These are phyloP conservation scores for Fusarium sp. DNA, from an alignment of 2,329 filamentous ascomycete genomes.

Conservation along the genomic window DNA sequence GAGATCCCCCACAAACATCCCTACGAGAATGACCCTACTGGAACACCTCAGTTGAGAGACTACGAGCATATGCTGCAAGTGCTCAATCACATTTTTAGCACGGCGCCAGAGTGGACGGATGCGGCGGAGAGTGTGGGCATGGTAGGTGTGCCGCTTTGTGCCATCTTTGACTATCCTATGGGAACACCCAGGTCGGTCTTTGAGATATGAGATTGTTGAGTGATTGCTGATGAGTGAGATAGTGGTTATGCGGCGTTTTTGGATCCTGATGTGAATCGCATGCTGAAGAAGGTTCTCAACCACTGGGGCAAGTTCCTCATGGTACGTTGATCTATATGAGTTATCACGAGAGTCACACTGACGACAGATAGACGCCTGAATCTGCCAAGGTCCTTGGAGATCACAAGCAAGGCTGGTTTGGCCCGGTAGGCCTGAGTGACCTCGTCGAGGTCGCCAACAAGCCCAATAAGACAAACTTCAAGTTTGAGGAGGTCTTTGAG, in stretches of 20 bases:
- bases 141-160: conserved; percentile 62
- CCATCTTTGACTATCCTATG: conserved; percentile 65
- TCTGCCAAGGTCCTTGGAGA: conserved; percentile 60
- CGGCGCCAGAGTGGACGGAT: conserved; percentile 62
- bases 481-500: conserved; percentile 67
- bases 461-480: conserved; percentile 50
- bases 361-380: conserved; percentile 52
- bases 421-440: conserved; percentile 55
- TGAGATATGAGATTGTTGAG: neutral
- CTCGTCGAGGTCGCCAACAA: conserved; percentile 61
- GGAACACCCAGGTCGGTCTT: conserved; percentile 56
- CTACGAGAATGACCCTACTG: conserved; percentile 69
- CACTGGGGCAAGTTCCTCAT: conserved; percentile 64
- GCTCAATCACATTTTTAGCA: conserved; percentile 66
- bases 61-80: conserved; percentile 72
- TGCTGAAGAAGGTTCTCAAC: conserved; percentile 63
- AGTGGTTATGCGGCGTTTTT: conserved; percentile 61
- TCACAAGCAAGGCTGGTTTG: conserved; percentile 62
- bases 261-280: conserved; percentile 62
- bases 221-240: neutral
- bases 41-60: conserved; percentile 68
- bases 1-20: conserved; percentile 68
- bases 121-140: conserved; percentile 59
- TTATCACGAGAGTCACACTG: neutral
- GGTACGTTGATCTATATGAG: conserved; percentile 41